Percentiles rank a stretch among this genome's conserved stretches.
These are phyloP conservation scores for Coemansia erecta DNA, from an alignment of 192 early-diverging fungal species.

Conservation along the genomic window DNA sequence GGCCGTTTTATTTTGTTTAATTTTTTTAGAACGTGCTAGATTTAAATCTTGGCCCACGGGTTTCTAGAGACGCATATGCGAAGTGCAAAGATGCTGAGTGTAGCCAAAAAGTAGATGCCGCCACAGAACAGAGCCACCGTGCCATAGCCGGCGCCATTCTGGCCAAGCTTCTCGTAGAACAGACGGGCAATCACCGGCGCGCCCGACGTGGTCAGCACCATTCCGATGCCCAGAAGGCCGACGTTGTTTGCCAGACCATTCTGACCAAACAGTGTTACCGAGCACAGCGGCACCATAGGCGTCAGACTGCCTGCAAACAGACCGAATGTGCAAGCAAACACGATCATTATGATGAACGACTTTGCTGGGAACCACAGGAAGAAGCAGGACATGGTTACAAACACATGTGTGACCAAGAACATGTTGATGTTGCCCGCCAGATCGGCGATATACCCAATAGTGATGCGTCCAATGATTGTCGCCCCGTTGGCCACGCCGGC, in stretches of 20 bases:
- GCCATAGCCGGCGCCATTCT: constrained; percentile 48
- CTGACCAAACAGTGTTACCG: constrained; percentile 54
- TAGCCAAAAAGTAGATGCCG: constrained; percentile 45
- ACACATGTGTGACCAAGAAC: constrained; percentile 49
- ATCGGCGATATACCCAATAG: constrained; percentile 66
- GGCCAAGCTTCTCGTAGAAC: constrained; percentile 49
- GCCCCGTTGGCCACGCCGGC: constrained; percentile 66
- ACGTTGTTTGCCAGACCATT: constrained; percentile 52
- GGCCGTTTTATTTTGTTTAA: too few species aligned
- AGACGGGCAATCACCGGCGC: constrained; percentile 48
- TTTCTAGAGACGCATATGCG: constrained; percentile 44
- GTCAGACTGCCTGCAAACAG: constrained; percentile 53
- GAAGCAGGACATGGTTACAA: constrained; percentile 50
- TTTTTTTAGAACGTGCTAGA: constrained; percentile 4
- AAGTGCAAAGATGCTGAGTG: constrained; percentile 50
- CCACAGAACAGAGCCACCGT: constrained; percentile 52
- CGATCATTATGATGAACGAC: constrained; percentile 50
- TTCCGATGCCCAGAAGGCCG: constrained; percentile 48
- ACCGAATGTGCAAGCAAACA: constrained; percentile 51
- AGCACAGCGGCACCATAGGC: constrained; percentile 52
- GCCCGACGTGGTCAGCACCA: constrained; percentile 51
- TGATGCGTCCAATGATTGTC: constrained; percentile 61
- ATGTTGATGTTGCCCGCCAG: constrained; percentile 54
- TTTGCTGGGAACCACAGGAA: constrained; percentile 55
- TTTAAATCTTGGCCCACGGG: constrained; percentile 47